Base-by-base conservation (phyloP, 495 filamentous ascomycete species). In the Thozetella sp. region DNA sequence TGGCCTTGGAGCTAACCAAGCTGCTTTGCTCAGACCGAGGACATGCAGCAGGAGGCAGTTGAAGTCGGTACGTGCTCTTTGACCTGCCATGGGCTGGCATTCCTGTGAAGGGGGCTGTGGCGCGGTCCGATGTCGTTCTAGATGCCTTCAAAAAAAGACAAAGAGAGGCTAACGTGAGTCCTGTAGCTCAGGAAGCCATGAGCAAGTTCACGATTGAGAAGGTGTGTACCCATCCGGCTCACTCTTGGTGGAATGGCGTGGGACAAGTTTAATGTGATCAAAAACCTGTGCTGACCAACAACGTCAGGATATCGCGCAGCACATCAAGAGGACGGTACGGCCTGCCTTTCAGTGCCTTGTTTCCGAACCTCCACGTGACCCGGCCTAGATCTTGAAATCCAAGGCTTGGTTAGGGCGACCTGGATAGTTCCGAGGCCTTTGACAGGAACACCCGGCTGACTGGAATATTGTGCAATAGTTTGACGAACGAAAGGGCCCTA, bases 11-110 rank as follows among this genome's bases (percentile, higher is more conserved):
- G n/a, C 43, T 48, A 48, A 48, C 43, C 43, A 62, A 56, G 53
- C 56, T 48, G 10, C n/a, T 9, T 3, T 48, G 11, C 11, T 19
- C 63, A 97, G 95, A 92, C 87, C 58, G 95, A 98, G 63, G 94
- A 97, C 60, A 97, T 98, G 96, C 92, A 97, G 68, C 88, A 90
- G 65, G 93, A 97, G 73, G 93, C 89, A 25, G 87, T 98, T 63
- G 92, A 97, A 79, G 87, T 97, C 72, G 92, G 94, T 97, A 89
- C 63, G 93, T 80, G 56, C 11, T 22, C 3, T 26, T 20, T 22
- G 46, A 56, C 23, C 27, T 1, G 37, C 24, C 20, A 11, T 24
- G 27, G 17, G 24, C n/a, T 22, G 37, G 1, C 12, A 51, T 51
- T 9, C 30, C 30, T 37, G 6, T 37, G 9, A 37, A 6, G 30